Percentiles rank a stretch among this genome's conserved stretches.
phyloP scores from a whole-genome alignment of 306 rosid species.

The Dicorynia guianensis region DNA sequence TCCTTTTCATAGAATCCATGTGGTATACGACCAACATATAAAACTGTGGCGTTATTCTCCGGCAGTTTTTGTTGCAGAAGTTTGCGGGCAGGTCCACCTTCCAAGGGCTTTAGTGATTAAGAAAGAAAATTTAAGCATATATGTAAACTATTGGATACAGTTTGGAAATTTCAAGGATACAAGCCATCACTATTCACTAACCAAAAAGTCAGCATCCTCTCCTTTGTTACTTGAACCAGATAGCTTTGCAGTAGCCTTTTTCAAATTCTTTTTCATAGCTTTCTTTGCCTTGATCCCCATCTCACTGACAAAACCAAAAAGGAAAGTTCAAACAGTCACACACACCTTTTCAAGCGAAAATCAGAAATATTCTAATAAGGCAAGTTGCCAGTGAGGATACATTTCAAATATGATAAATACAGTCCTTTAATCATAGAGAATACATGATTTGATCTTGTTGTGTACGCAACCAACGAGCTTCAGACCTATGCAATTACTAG shows the following conservation, averaged over 20 bases:
- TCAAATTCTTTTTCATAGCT: slow-evolving; percentile 57
- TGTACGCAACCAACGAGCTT: too few relatives aligned
- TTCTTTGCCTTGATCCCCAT: slow-evolving; percentile 66
- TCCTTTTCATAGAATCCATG: slow-evolving; percentile 87
- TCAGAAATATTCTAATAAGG: too few relatives aligned
- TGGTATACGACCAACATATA: slow-evolving; percentile 71
- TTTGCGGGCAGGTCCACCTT: slow-evolving; percentile 70
- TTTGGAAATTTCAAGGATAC: not conserved
- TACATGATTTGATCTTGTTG: too few relatives aligned
- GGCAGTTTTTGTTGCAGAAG: slow-evolving; percentile 51
- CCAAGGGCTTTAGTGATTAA: slow-evolving; percentile 61
- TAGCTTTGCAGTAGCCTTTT: slow-evolving; percentile 42
- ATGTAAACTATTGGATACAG: not conserved
- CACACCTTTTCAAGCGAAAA: too few relatives aligned
- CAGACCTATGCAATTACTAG: too few relatives aligned
- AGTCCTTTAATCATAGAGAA: too few relatives aligned
- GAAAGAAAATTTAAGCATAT: not conserved
- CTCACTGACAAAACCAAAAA: not conserved
- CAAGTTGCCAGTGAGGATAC: too few relatives aligned
- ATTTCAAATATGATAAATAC: too few relatives aligned
- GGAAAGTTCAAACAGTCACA: too few relatives aligned
- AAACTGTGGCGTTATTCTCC: slow-evolving; percentile 60
- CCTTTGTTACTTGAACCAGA: slow-evolving; percentile 21
- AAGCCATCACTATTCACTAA: not conserved
- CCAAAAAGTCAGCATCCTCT: slow-evolving; percentile 63